Evolutionary conservation across 2,329 filamentous ascomycete genomes (phyloP), one percentile per base, ranked within the genome.

Genomic region (Amylocarpus encephaloides): DNA sequence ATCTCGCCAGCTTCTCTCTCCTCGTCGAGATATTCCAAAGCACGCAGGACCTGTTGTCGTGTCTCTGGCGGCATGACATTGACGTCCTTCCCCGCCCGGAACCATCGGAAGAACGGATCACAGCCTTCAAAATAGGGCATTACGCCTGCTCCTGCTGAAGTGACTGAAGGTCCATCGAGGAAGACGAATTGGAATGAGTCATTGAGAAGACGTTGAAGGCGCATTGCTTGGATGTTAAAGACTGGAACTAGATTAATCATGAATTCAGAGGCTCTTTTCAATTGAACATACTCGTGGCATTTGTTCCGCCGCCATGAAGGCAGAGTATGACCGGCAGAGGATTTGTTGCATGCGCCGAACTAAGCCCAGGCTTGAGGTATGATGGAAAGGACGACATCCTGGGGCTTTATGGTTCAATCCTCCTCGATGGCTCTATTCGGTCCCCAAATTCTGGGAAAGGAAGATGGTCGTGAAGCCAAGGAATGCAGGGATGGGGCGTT

Each of bases 51-150:
- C 4, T 45, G 30, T 5, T 26, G 11, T 12, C 29, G 11, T n/a
- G 48, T 45, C 43, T 50, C 43, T 3, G 40, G n/a, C 19, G 46
- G 46, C 33, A 52, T 49, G 22, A 16, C 19, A 9, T 41, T 43
- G 22, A 39, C 32, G 29, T 53, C 46, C 12, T 35, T 29, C 6
- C 40, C 33, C 6, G 22, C 34, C 16, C 35, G 32, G n/a, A 51
- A 44, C 55, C 55, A 58, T 11, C 48, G 34, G 46, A 43, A 49
- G 18, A 50, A 58, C 12, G 53, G 53, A 5, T 49, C 55, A 16
- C 49, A 53, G n/a, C 50, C 49, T 13, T 53, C 53, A 30, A 58
- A 58, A 16, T 53, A 35, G 3, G 56, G 56, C n/a, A 58, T 32
- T 2, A 58, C 50, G 7, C 52, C 56, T 13, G 50, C 49, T 1